Evolutionary conservation across 2,329 filamentous ascomycete genomes (phyloP), one percentile per base, ranked within the genome.

Genomic region (Ramularia endophylla): DNA sequence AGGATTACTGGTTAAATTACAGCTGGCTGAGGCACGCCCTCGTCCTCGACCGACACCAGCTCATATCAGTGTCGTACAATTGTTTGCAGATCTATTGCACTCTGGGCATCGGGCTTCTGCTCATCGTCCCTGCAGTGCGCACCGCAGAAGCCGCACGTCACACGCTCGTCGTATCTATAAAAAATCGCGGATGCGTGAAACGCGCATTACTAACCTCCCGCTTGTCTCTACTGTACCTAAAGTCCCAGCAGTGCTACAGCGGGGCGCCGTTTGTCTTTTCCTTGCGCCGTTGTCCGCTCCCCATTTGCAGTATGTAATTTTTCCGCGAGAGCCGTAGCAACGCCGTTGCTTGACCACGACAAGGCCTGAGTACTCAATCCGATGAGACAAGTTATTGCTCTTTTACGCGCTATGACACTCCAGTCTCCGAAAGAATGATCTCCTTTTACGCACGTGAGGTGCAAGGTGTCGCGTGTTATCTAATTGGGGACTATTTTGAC

Each of bases 171-270:
- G 22, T 25, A 11, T 11, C 22, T 25, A 32, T 19, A 22, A 37
- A 20, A 25, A n/a, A 9, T 20, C 30, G 13, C n/a, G n/a, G n/a
- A n/a, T n/a, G n/a, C n/a, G 12, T 25, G 19, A 18, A 28, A 18
- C 22, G 11, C 18, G 38, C 18, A 41, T 28, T 25, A 42, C 35
- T 38, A 33, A 27, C 18, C 40, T 31, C 34, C 40, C 33, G n/a
- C 28, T 32, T 15, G 27, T 32, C 38, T 45, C 38, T 31, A n/a
- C 33, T 36, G 27, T 40, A 15, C 19, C 42, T 43, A 38, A 44
- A 48, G 35, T n/a, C n/a, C 34, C 47, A 39, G 20, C 27, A 46
- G 49, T 49, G 42, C 32, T 47, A 50, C 49, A 48, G 38, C 47
- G 43, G 47, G 27, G 16, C 16, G 34, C 36, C 28, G 33, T 39